phyloP scores from a whole-genome alignment of 441 rosid species.

The Brassica balearica region DNA sequence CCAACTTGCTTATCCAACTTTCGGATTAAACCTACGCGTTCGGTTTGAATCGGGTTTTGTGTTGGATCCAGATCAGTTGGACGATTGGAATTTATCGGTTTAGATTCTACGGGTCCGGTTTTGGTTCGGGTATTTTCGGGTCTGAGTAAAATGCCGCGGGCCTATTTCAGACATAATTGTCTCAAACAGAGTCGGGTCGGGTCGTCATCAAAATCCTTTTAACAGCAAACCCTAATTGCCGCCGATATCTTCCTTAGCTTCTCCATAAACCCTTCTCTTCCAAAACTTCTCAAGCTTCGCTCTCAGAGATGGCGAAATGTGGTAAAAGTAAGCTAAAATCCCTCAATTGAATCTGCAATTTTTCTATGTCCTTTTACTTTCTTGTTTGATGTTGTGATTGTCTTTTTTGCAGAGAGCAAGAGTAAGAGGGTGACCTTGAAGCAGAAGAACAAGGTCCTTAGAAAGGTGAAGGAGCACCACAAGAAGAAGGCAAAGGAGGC shows the following conservation, averaged over 20 bases:
- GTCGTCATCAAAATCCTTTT: not conserved
- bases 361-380: not conserved
- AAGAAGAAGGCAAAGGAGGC: conserved; percentile 95
- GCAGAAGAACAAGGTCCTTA: conserved; percentile 85
- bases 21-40: no score
- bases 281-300: not conserved
- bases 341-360: conserved; percentile 6
- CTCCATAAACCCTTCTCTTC: conserved; percentile 24
- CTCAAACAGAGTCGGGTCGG: conserved; percentile 27
- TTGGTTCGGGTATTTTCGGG: no score
- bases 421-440: conserved; percentile 86
- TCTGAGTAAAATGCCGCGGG: no score
- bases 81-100: no score
- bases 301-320: conserved; percentile 73
- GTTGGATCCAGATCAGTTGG: no score
- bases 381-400: not conserved
- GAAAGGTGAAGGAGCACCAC: conserved; percentile 95
- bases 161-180: not conserved
- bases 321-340: conserved; percentile 72
- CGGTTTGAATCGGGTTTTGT: no score
- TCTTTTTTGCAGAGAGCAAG: conserved; percentile 75
- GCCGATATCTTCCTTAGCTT: conserved; percentile 23
- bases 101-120: no score
- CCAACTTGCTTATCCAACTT: not conserved
- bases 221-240: conserved; percentile 34